Percentiles rank a stretch among this genome's conserved stretches.
phyloP scores from a whole-genome alignment of 768 basidiomycete species.

The Mycena galopus region DNA sequence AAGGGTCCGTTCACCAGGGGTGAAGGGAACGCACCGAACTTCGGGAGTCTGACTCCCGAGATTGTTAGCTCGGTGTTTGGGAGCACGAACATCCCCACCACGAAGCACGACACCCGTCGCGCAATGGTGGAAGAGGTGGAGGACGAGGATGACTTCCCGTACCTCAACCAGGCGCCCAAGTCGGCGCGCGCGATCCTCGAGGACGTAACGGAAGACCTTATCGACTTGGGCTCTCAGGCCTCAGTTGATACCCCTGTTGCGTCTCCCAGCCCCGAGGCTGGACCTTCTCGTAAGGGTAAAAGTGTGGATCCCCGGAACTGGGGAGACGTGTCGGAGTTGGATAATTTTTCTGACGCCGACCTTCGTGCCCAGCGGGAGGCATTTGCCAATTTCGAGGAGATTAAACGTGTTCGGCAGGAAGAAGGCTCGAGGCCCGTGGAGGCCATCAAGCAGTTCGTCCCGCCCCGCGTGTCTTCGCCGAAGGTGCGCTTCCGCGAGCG shows the following conservation, averaged over 20 bases:
- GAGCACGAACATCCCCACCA: background rate
- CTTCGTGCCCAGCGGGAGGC: background rate
- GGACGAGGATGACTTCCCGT: background rate
- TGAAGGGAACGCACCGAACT: background rate
- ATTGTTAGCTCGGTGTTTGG: background rate
- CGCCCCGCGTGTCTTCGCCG: background rate
- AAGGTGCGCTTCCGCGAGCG: background rate
- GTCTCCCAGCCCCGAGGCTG: background rate
- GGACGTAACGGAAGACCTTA: background rate
- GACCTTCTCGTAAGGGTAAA: slow-evolving; percentile 25
- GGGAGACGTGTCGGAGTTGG: background rate
- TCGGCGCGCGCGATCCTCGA: background rate
- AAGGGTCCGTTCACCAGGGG: background rate
- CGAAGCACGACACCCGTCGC: background rate
- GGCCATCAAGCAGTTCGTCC: background rate
- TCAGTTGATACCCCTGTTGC: background rate
- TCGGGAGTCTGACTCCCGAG: background rate
- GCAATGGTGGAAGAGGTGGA: background rate
- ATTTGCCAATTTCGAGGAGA: slow-evolving; percentile 1
- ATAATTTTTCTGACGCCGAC: background rate
- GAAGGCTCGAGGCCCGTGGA: background rate
- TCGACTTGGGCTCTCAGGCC: background rate
- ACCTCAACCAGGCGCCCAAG: background rate
- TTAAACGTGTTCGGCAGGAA: slow-evolving; percentile 10
- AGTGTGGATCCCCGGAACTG: slow-evolving; percentile 18